Percentiles rank a stretch among this genome's conserved stretches.
phyloP scores from a whole-genome alignment of 2,329 filamentous ascomycete species.

The Calonectria ilicicola region DNA sequence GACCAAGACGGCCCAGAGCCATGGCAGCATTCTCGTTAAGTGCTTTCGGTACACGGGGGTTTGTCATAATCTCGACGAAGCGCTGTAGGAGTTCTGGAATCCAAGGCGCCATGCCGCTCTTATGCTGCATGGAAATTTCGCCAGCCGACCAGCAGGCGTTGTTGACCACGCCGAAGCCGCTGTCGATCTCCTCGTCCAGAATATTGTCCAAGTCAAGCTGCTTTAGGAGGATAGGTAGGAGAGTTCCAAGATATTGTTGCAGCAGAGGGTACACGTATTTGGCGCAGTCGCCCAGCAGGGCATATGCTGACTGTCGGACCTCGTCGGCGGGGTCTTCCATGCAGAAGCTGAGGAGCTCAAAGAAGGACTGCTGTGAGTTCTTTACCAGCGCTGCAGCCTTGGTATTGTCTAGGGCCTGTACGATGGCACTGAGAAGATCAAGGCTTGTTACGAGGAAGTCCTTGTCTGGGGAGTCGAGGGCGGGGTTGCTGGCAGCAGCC shows the following conservation, averaged over 20 bases:
- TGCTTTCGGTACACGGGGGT: constrained; percentile 85
- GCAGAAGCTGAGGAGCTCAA: constrained; percentile 89
- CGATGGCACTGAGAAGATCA: constrained; percentile 91
- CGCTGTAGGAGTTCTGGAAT: constrained; percentile 81
- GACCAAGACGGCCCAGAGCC: constrained; percentile 87
- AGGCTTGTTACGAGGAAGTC: constrained; percentile 97
- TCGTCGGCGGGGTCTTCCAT: constrained; percentile 93
- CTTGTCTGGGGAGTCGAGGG: constrained; percentile 87
- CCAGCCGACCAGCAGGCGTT: constrained; percentile 98
- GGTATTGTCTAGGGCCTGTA: constrained; percentile 83
- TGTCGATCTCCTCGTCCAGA: constrained; percentile 83
- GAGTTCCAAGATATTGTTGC: constrained; percentile 76
- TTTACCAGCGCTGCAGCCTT: constrained; percentile 83
- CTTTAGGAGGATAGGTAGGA: constrained; percentile 85
- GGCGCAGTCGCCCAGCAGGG: constrained; percentile 92
- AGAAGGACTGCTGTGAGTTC: constrained; percentile 84
- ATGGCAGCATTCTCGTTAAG: constrained; percentile 95
- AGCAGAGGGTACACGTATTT: constrained; percentile 91
- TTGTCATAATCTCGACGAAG: constrained; percentile 85
- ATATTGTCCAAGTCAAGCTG: constrained; percentile 87
- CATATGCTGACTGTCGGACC: constrained; percentile 95
- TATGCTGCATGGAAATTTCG: constrained; percentile 87
- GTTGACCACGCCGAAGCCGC: constrained; percentile 92
- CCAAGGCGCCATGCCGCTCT: constrained; percentile 80
- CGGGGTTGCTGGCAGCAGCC: constrained; percentile 74